Percentiles rank a stretch among this genome's conserved stretches.
These are phyloP conservation scores for Myxozyma melibiosi DNA, from an alignment of 805 yeast species.

Conservation along the genomic window DNA sequence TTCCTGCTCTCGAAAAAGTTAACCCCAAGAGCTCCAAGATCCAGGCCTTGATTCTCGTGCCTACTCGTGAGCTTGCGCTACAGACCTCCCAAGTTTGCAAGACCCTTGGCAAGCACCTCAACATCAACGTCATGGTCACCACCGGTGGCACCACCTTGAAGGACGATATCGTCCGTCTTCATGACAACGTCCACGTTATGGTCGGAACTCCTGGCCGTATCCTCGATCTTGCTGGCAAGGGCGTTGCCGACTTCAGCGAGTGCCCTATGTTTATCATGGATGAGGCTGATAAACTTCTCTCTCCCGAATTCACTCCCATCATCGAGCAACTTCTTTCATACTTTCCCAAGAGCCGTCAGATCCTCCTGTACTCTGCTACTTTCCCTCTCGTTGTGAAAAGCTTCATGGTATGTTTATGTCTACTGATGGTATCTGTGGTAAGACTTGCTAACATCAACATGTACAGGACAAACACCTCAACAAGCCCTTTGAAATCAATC, in stretches of 20 bases:
- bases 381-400: slow-evolving; percentile 92
- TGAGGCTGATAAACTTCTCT: slow-evolving; percentile 96
- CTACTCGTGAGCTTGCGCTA: slow-evolving; percentile 96
- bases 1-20: slow-evolving; percentile 86
- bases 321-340: slow-evolving; percentile 83
- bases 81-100: slow-evolving; percentile 97
- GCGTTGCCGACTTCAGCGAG: slow-evolving; percentile 80
- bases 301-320: slow-evolving; percentile 83
- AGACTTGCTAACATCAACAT: not conserved
- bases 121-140: slow-evolving; percentile 90
- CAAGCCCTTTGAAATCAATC: slow-evolving; percentile 91
- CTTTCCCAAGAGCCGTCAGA: slow-evolving; percentile 80
- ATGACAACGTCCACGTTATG: slow-evolving; percentile 88
- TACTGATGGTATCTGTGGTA: no score
- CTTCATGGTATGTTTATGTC: slow-evolving; percentile 58
- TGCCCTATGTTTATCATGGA: slow-evolving; percentile 94
- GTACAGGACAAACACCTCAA: slow-evolving; percentile 68
- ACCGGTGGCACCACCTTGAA: slow-evolving; percentile 95
- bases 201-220: slow-evolving; percentile 99
- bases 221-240: slow-evolving; percentile 86
- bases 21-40: slow-evolving; percentile 82
- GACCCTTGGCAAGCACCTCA: slow-evolving; percentile 88
- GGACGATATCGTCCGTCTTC: slow-evolving; percentile 91
- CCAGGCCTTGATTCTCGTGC: slow-evolving; percentile 91
- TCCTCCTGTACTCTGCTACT: slow-evolving; percentile 89